Base-by-base conservation (phyloP, 2,329 filamentous ascomycete species). In the Atkinsonella texensis region DNA sequence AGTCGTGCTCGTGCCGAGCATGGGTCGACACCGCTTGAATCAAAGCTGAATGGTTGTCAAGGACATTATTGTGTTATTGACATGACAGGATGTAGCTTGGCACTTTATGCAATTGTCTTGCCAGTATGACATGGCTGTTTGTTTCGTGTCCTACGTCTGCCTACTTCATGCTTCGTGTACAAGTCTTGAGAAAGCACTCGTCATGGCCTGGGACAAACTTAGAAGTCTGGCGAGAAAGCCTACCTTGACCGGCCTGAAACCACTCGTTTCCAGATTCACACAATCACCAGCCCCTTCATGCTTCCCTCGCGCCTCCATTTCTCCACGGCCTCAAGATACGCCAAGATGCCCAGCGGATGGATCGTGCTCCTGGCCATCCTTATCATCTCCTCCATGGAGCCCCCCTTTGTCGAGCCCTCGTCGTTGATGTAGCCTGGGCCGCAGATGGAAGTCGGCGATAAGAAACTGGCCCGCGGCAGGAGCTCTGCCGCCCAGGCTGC, bases 401-500 rank as follows among this genome's bases (percentile, higher is more conserved):
- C 35, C 15, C 8, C 35, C 15, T 4, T 43, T n/a, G 60, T 51
- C 38, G 65, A 60, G 2, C 69, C 72, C 60, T 79, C 74, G 20
- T 59, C 63, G 46, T 76, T 80, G 40, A 73, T 62, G 56, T 80
- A 81, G 12, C 73, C 68, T 0, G 77, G 77, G n/a, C 76, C 79
- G 62, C 78, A 82, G 13, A 73, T 67, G 5, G 62, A 59, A 18
- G 74, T 51, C 8, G 65, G 65, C 0, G 68, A 67, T 40, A 72
- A 68, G 31, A 67, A 66, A 8, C 62, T 63, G 0, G 72, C 72
- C 1, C 67, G 64, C 48, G 60, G 60, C 57, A 74, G 35, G 9
- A 38, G 35, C 35, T 38, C 35, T 38, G 35, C 35, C 15, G 35
- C 35, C 35, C 35, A 38, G 10, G 35, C 12, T 7, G 11, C 35